Percentiles rank a stretch among this genome's conserved stretches.
These are phyloP conservation scores for Phytopythium helicoides DNA, from an alignment of 352 stramenopile species.

Conservation along the genomic window DNA sequence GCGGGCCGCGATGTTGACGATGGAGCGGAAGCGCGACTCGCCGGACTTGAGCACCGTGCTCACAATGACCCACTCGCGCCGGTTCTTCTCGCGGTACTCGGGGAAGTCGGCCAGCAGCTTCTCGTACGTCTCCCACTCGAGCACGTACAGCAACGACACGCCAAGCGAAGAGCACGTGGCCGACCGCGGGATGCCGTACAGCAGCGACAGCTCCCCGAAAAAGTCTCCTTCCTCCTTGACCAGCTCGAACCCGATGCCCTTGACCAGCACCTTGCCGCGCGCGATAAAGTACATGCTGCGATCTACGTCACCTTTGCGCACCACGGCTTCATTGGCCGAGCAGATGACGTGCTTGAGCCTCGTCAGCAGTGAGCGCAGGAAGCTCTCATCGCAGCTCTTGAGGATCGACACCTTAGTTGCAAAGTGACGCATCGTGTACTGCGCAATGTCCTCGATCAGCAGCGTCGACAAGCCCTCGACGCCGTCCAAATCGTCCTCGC, in stretches of 20 bases:
- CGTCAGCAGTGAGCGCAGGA: slow-evolving; percentile 55
- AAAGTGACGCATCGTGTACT: slow-evolving; percentile 64
- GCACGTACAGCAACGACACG: slow-evolving; percentile 67
- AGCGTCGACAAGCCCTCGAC: slow-evolving; percentile 57
- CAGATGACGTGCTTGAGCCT: slow-evolving; percentile 70
- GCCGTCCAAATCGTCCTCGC: slow-evolving; percentile 55
- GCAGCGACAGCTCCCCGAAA: slow-evolving; percentile 66
- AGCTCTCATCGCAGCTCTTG: slow-evolving; percentile 65
- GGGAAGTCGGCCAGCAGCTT: slow-evolving; percentile 62
- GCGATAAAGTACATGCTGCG: slow-evolving; percentile 78
- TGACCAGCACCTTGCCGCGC: slow-evolving; percentile 55
- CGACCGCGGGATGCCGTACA: slow-evolving; percentile 76
- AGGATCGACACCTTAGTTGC: slow-evolving; percentile 60
- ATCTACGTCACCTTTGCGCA: slow-evolving; percentile 68
- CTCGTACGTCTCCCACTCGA: slow-evolving; percentile 69
- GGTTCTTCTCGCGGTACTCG: slow-evolving; percentile 71
- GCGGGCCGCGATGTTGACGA: slow-evolving; percentile 58
- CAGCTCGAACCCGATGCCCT: slow-evolving; percentile 60
- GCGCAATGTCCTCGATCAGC: slow-evolving; percentile 61
- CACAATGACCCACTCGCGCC: slow-evolving; percentile 71
- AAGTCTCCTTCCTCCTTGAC: slow-evolving; percentile 78
- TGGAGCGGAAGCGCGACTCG: slow-evolving; percentile 68
- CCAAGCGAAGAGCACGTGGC: slow-evolving; percentile 67
- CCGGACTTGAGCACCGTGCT: slow-evolving; percentile 55
- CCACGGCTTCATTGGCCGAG: slow-evolving; percentile 49